These are phyloP conservation scores for Cenchrus americanus DNA, from an alignment of 176 grass and related monocot species.

Conservation along the genomic window DNA sequence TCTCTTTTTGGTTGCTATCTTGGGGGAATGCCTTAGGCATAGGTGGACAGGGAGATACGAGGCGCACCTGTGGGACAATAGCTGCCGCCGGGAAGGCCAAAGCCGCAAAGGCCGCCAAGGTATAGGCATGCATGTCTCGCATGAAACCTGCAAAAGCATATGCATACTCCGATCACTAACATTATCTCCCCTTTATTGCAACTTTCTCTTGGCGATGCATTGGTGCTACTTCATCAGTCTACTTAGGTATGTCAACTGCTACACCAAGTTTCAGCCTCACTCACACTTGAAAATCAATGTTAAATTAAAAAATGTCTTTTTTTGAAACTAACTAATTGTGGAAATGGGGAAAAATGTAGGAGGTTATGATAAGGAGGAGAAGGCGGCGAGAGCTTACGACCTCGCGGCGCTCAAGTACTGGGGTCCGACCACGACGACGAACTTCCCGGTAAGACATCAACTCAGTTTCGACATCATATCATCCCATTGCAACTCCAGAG, in stretches of 20 bases:
- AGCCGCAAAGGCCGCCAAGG: slow-evolving; percentile 99
- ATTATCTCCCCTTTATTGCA: slow-evolving; percentile 5
- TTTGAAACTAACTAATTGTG: not conserved
- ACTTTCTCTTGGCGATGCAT: slow-evolving; percentile 11
- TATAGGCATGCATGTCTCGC: slow-evolving; percentile 47
- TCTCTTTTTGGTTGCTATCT: not conserved
- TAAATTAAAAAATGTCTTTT: not conserved
- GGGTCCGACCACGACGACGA: slow-evolving; percentile 81
- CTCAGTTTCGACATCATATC: not conserved
- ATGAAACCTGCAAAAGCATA: slow-evolving; percentile 34
- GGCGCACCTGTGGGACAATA: slow-evolving; percentile 99
- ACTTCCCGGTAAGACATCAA: slow-evolving; percentile 70
- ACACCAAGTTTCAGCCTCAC: not conserved
- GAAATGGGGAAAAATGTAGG: slow-evolving; percentile 45
- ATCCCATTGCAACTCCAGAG: not conserved
- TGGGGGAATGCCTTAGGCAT: slow-evolving; percentile 53
- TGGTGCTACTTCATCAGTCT: slow-evolving; percentile 55
- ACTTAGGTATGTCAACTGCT: slow-evolving; percentile 65
- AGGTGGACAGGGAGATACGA: slow-evolving; percentile 95
- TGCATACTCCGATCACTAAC: slow-evolving; percentile 15
- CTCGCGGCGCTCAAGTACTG: slow-evolving; percentile 88
- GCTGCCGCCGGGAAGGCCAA: slow-evolving; percentile 94
- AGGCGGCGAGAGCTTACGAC: slow-evolving; percentile 91
- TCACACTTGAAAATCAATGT: not conserved
- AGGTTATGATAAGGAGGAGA: slow-evolving; percentile 94